Evolutionary conservation across 495 filamentous ascomycete genomes (phyloP).

Genomic region (Hyaloscypha hepaticicola): DNA sequence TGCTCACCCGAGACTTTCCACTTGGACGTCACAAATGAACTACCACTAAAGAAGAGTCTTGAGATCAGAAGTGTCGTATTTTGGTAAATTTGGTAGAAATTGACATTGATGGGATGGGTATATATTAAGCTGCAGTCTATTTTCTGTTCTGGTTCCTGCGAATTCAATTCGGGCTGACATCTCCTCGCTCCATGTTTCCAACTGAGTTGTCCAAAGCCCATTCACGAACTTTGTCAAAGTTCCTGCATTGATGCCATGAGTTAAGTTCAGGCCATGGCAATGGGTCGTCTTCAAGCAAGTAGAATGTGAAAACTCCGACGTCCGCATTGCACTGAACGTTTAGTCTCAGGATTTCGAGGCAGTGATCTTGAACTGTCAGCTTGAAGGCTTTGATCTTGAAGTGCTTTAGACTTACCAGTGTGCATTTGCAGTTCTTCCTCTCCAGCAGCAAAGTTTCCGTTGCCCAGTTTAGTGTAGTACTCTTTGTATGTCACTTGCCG

Average conservation of each 20-base stretch:
- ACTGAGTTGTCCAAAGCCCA: slow-evolving; percentile 52
- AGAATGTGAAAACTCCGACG: slow-evolving; percentile 51
- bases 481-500: slow-evolving; percentile 50
- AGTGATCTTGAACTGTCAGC: slow-evolving; percentile 39
- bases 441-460: slow-evolving; percentile 32
- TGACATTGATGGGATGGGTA: not conserved
- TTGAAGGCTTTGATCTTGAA: not conserved
- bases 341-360: slow-evolving; percentile 49
- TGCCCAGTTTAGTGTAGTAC: slow-evolving; percentile 44
- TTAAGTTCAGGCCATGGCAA: slow-evolving; percentile 49
- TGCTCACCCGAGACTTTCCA: not conserved
- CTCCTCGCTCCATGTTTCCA: slow-evolving; percentile 36
- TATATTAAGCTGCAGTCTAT: not conserved
- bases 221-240: slow-evolving; percentile 47
- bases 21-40: not conserved
- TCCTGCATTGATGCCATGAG: slow-evolving; percentile 48
- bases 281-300: slow-evolving; percentile 36
- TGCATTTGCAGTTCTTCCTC: slow-evolving; percentile 34
- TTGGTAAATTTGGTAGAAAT: not conserved
- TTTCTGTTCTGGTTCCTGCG: not conserved
- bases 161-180: slow-evolving; percentile 21
- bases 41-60: not conserved
- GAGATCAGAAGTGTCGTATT: not conserved
- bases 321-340: slow-evolving; percentile 53
- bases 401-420: slow-evolving; percentile 31